Percentiles rank a stretch among this genome's conserved stretches.
phyloP scores from a whole-genome alignment of 768 basidiomycete species.

The Amanita rimosa region DNA sequence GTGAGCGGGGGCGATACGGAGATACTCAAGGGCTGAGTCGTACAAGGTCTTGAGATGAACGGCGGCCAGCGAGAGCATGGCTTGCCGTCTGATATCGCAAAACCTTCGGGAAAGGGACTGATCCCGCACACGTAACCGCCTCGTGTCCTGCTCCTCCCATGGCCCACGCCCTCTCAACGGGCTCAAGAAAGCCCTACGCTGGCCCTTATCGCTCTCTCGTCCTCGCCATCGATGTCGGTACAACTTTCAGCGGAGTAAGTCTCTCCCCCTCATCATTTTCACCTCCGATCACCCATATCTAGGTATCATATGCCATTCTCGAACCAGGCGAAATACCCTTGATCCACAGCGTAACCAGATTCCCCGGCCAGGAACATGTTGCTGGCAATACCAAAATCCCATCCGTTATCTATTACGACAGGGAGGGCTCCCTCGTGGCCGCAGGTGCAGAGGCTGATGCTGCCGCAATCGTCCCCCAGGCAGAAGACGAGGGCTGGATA shows the following conservation, averaged over 20 bases:
- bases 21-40: conserved; percentile 49
- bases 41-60: conserved; percentile 32
- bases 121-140: conserved; percentile 5
- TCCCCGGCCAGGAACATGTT: conserved; percentile 79
- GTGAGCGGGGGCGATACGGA: conserved; percentile 22
- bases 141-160: conserved; percentile 12
- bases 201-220: conserved; percentile 56
- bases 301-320: conserved; percentile 72
- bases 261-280: conserved; percentile 1
- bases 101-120: conserved; percentile 2
- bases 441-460: conserved; percentile 73
- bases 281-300: conserved; percentile 5
- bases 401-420: conserved; percentile 66
- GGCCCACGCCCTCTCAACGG: conserved; percentile 24
- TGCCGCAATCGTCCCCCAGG: conserved; percentile 42
- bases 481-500: conserved; percentile 71
- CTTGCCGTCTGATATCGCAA: conserved; percentile 4
- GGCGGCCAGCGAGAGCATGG: conserved; percentile 17
- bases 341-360: conserved; percentile 72
- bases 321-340: conserved; percentile 75
- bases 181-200: conserved; percentile 64
- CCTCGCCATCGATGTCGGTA: conserved; percentile 74
- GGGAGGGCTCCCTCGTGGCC: conserved; percentile 49
- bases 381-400: conserved; percentile 81
- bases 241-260: conserved; percentile 68